Evolutionary conservation across 1,284 basidiomycete genomes (phyloP).

Genomic region (Amylostereum areolatum): DNA sequence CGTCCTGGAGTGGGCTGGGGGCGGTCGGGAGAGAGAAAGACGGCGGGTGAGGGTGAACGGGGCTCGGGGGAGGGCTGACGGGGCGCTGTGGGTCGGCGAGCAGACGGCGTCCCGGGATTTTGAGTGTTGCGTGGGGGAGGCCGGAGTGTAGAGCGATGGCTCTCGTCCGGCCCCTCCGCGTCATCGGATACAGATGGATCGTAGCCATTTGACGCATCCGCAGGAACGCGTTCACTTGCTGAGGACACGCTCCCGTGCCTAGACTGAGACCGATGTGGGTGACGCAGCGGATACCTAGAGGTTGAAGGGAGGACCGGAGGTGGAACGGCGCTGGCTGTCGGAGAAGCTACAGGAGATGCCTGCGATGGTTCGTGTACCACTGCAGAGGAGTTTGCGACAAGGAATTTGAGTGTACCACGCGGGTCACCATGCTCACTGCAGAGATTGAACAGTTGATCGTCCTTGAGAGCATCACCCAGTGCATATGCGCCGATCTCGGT

Average conservation of each 20-base stretch:
- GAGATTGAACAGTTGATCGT: slow-evolving; percentile 66
- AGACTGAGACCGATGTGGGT: slow-evolving; percentile 42
- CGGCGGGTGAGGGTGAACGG: slow-evolving; percentile 21
- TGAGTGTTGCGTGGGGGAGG: slow-evolving; percentile 21
- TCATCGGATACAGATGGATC: slow-evolving; percentile 63
- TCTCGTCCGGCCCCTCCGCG: slow-evolving; percentile 52
- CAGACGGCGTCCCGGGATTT: slow-evolving; percentile 22
- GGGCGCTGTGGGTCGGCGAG: slow-evolving; percentile 24
- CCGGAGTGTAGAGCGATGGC: slow-evolving; percentile 36
- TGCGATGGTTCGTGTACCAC: slow-evolving; percentile 45
- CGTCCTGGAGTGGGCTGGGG: slow-evolving; percentile 12
- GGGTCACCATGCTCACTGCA: slow-evolving; percentile 69
- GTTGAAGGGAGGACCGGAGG: slow-evolving; percentile 43
- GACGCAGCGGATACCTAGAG: slow-evolving; percentile 24
- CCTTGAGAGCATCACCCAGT: slow-evolving; percentile 62
- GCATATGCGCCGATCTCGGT: slow-evolving; percentile 79
- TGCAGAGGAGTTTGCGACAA: slow-evolving; percentile 62
- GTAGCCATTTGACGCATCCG: slow-evolving; percentile 52
- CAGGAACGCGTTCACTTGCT: slow-evolving; percentile 49
- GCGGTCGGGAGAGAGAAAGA: slow-evolving; percentile 41
- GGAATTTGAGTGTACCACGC: slow-evolving; percentile 74
- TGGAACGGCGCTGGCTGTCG: slow-evolving; percentile 42
- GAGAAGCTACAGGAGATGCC: slow-evolving; percentile 31
- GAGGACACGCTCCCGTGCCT: slow-evolving; percentile 67
- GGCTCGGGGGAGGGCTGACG: slow-evolving; percentile 18